phyloP scores from a whole-genome alignment of 139 green algal species.

The Coelastrella sp. region DNA sequence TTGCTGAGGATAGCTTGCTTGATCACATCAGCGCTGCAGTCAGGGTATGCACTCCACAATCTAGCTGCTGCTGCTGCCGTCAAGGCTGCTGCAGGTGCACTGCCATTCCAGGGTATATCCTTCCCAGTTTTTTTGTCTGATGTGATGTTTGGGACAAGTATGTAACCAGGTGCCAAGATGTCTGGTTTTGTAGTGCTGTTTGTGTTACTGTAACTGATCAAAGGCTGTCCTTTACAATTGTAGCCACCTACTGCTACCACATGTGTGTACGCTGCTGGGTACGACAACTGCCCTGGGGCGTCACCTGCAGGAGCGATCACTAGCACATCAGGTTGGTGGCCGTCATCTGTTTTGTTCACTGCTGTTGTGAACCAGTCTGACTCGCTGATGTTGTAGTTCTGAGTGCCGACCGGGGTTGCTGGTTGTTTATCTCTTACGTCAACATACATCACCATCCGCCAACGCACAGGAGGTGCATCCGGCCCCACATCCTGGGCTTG shows the following conservation, averaged over 20 bases:
- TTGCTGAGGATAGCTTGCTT: background rate
- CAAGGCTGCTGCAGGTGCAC: constrained; percentile 8
- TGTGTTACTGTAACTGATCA: background rate
- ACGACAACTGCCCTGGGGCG: background rate
- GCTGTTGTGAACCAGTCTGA: constrained; percentile 17
- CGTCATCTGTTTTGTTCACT: background rate
- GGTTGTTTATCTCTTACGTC: background rate
- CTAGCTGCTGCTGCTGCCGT: constrained; percentile 37
- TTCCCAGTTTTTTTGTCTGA: background rate
- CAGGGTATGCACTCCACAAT: background rate
- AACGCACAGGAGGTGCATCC: background rate
- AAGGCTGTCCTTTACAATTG: background rate
- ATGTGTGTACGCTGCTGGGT: background rate
- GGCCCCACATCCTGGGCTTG: background rate
- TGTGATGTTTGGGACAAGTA: background rate
- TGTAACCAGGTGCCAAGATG: constrained; percentile 31
- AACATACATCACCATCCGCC: constrained; percentile 40
- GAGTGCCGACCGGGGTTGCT: background rate
- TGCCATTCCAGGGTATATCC: background rate
- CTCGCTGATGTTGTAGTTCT: background rate
- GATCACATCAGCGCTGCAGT: constrained; percentile 16
- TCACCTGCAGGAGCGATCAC: constrained; percentile 32
- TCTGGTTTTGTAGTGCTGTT: background rate
- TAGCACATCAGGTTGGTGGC: background rate
- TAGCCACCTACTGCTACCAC: constrained; percentile 24